Conservation (phyloP, 805 yeast species). For the Kluyveromyces lactis region DNA sequence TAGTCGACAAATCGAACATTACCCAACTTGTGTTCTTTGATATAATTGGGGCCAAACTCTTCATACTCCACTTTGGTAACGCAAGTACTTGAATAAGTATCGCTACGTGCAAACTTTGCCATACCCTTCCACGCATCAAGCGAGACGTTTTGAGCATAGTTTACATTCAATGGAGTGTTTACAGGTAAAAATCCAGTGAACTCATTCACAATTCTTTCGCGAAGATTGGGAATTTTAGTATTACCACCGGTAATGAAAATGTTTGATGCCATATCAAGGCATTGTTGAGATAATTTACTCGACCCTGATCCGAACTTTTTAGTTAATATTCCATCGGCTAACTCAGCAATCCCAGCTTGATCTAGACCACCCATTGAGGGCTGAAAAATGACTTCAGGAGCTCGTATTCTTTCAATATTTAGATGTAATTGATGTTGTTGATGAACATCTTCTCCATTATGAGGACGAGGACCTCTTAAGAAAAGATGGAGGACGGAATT, state of each 20-base stretch:
- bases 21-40: constrained; percentile 79
- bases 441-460: constrained; percentile 71
- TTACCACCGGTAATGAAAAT: constrained; percentile 85
- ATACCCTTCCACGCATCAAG: constrained; percentile 93
- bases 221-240: constrained; percentile 55
- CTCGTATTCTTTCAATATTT: constrained; percentile 82
- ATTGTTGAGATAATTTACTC: constrained; percentile 30
- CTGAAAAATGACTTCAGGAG: constrained; percentile 87
- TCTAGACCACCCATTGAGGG: constrained; percentile 93
- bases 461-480: constrained; percentile 83
- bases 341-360: constrained; percentile 87
- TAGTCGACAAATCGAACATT: constrained; percentile 32
- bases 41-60: constrained; percentile 84
- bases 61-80: constrained; percentile 69
- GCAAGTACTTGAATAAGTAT: constrained; percentile 36
- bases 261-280: constrained; percentile 37
- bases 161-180: constrained; percentile 50
- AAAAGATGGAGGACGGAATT: constrained; percentile 73
- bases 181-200: constrained; percentile 64
- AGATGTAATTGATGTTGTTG: constrained; percentile 86
- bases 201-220: constrained; percentile 60
- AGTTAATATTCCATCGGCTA: constrained; percentile 56
- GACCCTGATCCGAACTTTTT: constrained; percentile 54
- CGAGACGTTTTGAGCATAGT: constrained; percentile 58
- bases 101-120: constrained; percentile 63